Evolutionary conservation across 805 yeast species (phyloP).

Genomic region (Metschnikowia shivogae): DNA sequence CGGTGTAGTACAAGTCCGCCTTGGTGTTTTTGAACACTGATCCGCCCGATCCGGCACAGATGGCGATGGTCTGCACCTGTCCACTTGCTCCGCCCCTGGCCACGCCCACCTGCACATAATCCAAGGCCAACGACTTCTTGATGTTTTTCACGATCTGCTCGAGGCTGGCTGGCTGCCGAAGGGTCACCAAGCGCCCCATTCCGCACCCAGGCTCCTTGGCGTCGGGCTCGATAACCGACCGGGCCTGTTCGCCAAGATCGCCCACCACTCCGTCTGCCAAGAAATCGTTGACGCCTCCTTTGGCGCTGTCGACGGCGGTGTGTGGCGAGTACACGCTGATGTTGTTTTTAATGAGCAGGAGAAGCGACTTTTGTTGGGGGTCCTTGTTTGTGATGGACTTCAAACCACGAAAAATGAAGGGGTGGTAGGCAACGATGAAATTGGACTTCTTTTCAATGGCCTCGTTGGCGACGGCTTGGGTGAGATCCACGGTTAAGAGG

Average conservation of each 20-base stretch:
- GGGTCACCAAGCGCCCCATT: conserved; percentile 68
- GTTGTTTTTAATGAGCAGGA: conserved; percentile 69
- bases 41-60: conserved; percentile 96
- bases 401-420: conserved; percentile 87
- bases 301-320: conserved; percentile 91
- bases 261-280: conserved; percentile 55
- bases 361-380: conserved; percentile 77
- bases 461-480: conserved; percentile 78
- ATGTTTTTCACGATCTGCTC: conserved; percentile 44
- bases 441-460: conserved; percentile 57
- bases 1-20: conserved; percentile 78
- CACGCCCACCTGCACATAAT: conserved; percentile 59
- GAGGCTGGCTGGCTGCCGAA: conserved; percentile 43
- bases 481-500: conserved; percentile 79
- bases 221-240: conserved; percentile 44
- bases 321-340: conserved; percentile 93
- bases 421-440: conserved; percentile 80
- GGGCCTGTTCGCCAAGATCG: conserved; percentile 22
- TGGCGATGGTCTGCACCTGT: conserved; percentile 55
- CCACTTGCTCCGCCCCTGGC: conserved; percentile 15
- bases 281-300: conserved; percentile 95
- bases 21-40: conserved; percentile 59
- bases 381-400: conserved; percentile 60
- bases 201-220: conserved; percentile 55
- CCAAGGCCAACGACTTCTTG: conserved; percentile 50